A percentile compares a stretch with the other conserved stretches of the same genome.
These are phyloP conservation scores for Epichloe scottii DNA, from an alignment of 2,329 filamentous ascomycete species.

Conservation along the genomic window DNA sequence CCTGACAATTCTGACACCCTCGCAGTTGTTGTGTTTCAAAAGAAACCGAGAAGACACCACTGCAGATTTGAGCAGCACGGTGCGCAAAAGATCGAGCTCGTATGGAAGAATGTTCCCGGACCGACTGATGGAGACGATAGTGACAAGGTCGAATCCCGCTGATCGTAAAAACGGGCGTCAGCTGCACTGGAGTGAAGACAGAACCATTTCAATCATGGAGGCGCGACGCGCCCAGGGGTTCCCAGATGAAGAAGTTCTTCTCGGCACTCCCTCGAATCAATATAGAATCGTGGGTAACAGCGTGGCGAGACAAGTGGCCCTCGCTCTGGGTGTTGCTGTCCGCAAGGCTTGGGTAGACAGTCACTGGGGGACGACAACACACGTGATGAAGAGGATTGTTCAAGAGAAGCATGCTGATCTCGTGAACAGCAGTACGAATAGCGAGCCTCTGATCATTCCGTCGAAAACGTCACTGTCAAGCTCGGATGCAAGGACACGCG, in stretches of 20 bases:
- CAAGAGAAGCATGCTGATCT: neutral
- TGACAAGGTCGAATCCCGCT: slow-evolving; percentile 35
- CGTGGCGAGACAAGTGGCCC: slow-evolving; percentile 55
- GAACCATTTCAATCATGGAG: slow-evolving; percentile 54
- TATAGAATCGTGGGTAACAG: slow-evolving; percentile 64
- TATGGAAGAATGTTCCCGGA: slow-evolving; percentile 42
- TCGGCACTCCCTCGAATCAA: slow-evolving; percentile 44
- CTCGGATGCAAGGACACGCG: neutral
- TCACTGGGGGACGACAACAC: neutral
- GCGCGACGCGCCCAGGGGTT: slow-evolving; percentile 57
- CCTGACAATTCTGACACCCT: slow-evolving; percentile 25
- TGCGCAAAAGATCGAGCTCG: slow-evolving; percentile 22
- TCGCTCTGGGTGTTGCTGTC: slow-evolving; percentile 52
- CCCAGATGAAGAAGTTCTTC: slow-evolving; percentile 55
- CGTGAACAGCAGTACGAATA: neutral
- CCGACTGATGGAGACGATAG: slow-evolving; percentile 48
- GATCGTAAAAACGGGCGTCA: slow-evolving; percentile 43
- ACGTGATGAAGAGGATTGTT: neutral
- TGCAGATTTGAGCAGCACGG: neutral
- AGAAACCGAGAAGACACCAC: no score
- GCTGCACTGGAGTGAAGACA: slow-evolving; percentile 54
- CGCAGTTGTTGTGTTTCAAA: slow-evolving; percentile 10
- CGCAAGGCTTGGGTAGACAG: slow-evolving; percentile 37
- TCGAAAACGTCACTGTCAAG: neutral
- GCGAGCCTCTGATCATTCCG: no score